Evolutionary conservation across 73 alveolate species (phyloP).

Genomic region (Paramecium sonneborni): DNA sequence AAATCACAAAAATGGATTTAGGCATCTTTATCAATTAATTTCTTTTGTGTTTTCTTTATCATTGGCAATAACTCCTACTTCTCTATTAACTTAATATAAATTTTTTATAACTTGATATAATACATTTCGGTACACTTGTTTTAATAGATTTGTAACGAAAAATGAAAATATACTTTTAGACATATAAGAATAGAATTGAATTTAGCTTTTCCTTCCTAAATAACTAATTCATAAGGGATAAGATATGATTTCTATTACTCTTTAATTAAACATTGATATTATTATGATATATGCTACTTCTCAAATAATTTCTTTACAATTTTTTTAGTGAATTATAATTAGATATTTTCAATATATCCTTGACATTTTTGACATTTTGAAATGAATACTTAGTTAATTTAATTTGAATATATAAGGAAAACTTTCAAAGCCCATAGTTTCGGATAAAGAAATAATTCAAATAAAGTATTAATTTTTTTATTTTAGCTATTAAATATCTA

Average conservation of each 20-base stretch:
- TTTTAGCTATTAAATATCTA: background rate
- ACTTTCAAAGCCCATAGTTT: constrained; percentile 62
- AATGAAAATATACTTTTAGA: constrained; percentile 37
- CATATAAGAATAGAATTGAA: background rate
- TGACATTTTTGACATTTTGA: constrained; percentile 72
- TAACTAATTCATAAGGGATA: background rate
- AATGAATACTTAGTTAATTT: constrained; percentile 73
- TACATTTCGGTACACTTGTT: constrained; percentile 92
- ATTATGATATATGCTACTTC: background rate
- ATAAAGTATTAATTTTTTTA: constrained; percentile 57
- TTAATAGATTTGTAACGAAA: constrained; percentile 86
- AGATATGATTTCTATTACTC: background rate
- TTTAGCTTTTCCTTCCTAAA: background rate
- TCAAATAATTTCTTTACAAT: background rate
- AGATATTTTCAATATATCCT: constrained; percentile 68
- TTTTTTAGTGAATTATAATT: constrained; percentile 15
- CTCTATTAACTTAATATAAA: constrained; percentile 60
- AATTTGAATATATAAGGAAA: constrained; percentile 77
- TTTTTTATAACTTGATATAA: constrained; percentile 77
- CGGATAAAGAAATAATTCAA: constrained; percentile 82
- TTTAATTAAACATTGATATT: background rate
- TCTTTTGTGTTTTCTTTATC: constrained; percentile 88
- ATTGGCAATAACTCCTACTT: constrained; percentile 63
- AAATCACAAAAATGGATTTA: constrained; percentile 98
- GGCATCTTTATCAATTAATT: constrained; percentile 86